Base-by-base conservation (phyloP, 2,329 filamentous ascomycete genomes). In the Aspergillus neotritici region DNA sequence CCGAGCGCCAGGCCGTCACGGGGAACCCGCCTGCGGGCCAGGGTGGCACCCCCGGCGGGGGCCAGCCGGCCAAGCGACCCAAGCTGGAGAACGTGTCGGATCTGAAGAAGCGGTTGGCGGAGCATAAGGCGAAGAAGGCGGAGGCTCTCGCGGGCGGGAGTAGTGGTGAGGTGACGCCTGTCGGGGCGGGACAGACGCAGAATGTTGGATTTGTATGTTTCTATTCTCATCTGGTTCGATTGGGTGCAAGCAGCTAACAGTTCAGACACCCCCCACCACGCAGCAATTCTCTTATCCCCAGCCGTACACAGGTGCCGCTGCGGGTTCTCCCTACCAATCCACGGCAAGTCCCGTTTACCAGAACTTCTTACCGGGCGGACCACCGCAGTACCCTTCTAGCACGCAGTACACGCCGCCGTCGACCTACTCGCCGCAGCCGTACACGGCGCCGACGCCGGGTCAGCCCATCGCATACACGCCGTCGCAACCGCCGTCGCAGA, bases 1-100 rank as follows among this genome's bases (percentile, higher is more conserved):
- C 86, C 46, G 87, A 94, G 57, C 80, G 89, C 46, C 83, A 86
- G 53, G 82, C 84, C 37, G 78, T 81, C 7, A 94, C 89, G 1
- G 91, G 90, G 30, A 95, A 96, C 60, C 86, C 87, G 3, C 79
- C 84, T 13, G 80, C 86, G 0, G 84, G 21, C 21, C 21, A 25
- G 21, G 21, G 21, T 8, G 21, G 85, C 2, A 41, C 44, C 16
- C 73, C 76, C 37, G 60, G 63, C 3, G 63, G 62, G 34, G 64
- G 66, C 46, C 74, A 58, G 16, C 62, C 65, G 12, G 66, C 70
- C 31, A 84, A 87, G 64, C 82, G 82, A 48, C 79, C 82, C 1
- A 80, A 87, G 71, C 72, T 87, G 5, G 87, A 95, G 70, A 78
- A 79, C 4, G 63, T 84, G 0, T 83, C 86, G 12, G 87, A 94